These are phyloP conservation scores for Aegilops bicornis DNA, from an alignment of 176 grass and related monocot genomes.

Conservation along the genomic window DNA sequence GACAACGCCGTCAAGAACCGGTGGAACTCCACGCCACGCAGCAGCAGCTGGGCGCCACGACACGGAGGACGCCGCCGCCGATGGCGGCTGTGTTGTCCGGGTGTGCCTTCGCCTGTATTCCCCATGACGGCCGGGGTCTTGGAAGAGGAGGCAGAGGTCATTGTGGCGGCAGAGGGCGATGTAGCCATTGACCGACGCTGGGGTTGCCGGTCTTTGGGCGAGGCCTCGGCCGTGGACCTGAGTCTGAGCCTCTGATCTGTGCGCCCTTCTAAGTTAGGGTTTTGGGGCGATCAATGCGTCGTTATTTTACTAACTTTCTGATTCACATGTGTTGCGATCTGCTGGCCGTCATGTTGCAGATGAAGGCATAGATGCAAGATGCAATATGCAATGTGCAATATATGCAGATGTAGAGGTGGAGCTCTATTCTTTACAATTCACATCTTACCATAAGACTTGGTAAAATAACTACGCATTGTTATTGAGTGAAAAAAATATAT, in stretches of 20 bases:
- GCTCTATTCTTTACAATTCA: no score
- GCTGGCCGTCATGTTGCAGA: no score
- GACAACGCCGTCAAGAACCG: constrained; percentile 85
- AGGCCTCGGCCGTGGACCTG: neutral
- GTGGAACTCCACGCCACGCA: constrained; percentile 69
- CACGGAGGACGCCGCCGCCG: neutral
- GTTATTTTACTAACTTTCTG: no score
- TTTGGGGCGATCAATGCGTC: no score
- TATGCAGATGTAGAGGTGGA: no score
- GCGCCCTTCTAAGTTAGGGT: neutral
- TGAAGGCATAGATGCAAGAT: no score
- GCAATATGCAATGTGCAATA: no score
- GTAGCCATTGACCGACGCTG: constrained; percentile 27
- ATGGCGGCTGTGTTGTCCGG: neutral
- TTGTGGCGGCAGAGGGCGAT: neutral
- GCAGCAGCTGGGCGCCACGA: neutral
- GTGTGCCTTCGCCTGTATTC: constrained; percentile 24
- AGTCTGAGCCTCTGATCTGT: neutral
- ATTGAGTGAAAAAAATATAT: no score
- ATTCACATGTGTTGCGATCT: no score
- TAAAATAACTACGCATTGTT: no score
- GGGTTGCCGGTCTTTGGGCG: constrained; percentile 23
- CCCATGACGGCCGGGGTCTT: neutral
- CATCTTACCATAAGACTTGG: no score
- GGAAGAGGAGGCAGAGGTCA: neutral